Base-by-base conservation (phyloP, 768 basidiomycete genomes). In the Pleurotus platypus region DNA sequence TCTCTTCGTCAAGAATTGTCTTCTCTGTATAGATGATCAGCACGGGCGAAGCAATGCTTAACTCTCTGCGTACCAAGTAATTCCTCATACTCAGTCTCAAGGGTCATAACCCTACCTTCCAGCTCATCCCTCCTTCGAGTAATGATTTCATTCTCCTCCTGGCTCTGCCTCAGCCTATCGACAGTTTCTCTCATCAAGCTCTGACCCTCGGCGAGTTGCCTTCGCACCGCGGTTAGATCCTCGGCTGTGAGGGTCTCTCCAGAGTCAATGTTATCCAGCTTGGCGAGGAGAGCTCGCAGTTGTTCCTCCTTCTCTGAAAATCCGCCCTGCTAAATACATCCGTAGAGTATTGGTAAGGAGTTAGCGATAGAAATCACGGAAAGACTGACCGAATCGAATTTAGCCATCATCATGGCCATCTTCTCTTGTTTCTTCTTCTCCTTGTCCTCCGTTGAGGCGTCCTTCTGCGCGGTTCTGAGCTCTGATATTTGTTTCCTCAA, bases 401-500 rank as follows among this genome's bases (percentile, higher is more conserved):
- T 95, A 58, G 96, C 93, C 96, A 99, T 98, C 93, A 99, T 97
- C 62, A 94, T 78, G 7, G 93, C 94, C 91, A 99, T 92, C 81
- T 98, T 98, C 78, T 98, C 96, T 67, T 96, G 94, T 73, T 98
- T 98, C 71, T 91, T 86, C 79, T 93, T 97, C 79, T 99, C 97
- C 76, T 95, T 98, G 70, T 98, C 97, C 70, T 98, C 97, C 30
- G 87, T 87, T 39, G 89, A 87, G 13, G 89, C 84, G 59, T 92
- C 90, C 72, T 88, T 90, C 72, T 94, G 91, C 11, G 86, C 80
- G 37, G 78, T 75, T 75, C 92, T 94, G 62, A 93, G 72, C 47
- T 94, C 92, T 15, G 80, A 72, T 57, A 94, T 81, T 60, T 85
- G 82, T 72, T 85, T 89, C 78, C 81, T 86, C 43, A 98, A 78